Base-by-base conservation (phyloP, 768 basidiomycete genomes). In the Sporobolomyces roseus region DNA sequence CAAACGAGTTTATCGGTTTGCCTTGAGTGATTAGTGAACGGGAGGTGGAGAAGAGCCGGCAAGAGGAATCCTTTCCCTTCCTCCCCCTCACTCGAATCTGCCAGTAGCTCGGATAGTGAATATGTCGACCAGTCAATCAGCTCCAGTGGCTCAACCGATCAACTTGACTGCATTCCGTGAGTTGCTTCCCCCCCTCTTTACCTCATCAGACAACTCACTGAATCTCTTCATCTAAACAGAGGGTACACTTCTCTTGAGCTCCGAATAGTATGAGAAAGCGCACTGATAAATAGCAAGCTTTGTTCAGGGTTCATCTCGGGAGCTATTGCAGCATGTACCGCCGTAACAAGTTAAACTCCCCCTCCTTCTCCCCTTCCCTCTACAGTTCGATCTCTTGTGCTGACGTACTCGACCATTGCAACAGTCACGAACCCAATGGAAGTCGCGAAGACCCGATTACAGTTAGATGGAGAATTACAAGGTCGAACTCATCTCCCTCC, bases 381-480 rank as follows among this genome's bases (percentile, higher is more conserved):
- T 55, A 89, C 89, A 12, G 80, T n/a, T 90, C 62, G 89, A 88
- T 7, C 90, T n/a, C n/a, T n/a, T n/a, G 49, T 14, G 27, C 23
- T 35, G 9, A 33, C 6, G 36, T 33, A 3, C 2, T 25, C 27
- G 29, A 45, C 14, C 1, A 58, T 27, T 27, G 16, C 23, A 36
- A 23, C 23, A 65, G 59, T 65, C 35, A 46, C 56, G 38, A 70
- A 70, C 64, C 73, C 71, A 45, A 70, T 71, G 48, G 78, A 79
- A 75, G 91, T 93, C 27, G 89, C 90, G 51, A 98, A 98, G 80
- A 98, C 96, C 48, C 88, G 94, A 63, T 80, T 99, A 58, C 96
- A 99, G 78, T 84, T 99, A 30, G 93, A 98, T 77, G 96, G 94
- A 30, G 96, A 98, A 79, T 85, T 99, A 16, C 86, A 89, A 38